Conservation (phyloP, 2,329 filamentous ascomycete species). For the Sphaceloma murrayae region DNA sequence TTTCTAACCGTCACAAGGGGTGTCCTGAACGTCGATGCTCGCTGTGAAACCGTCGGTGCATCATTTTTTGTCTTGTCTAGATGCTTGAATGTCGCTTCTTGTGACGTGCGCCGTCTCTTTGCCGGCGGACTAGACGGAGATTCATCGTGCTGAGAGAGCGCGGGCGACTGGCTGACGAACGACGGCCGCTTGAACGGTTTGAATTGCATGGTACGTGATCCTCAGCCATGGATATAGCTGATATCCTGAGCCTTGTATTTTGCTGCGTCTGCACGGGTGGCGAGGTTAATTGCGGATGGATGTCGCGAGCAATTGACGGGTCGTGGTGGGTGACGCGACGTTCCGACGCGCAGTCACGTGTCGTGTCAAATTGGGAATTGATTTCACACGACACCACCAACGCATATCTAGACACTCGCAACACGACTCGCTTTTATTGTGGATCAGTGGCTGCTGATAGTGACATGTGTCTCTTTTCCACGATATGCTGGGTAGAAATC, state of each 20-base stretch:
- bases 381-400: no score
- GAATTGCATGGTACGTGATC: conserved; percentile 8
- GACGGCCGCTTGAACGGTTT: conserved; percentile 14
- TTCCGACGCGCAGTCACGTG: conserved; percentile 7
- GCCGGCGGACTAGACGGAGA: background rate
- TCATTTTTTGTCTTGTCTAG: background rate
- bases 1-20: conserved; percentile 11
- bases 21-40: conserved; percentile 3
- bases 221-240: background rate
- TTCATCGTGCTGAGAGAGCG: background rate
- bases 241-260: no score
- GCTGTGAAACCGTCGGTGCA: background rate
- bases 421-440: no score
- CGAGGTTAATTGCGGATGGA: background rate
- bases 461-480: no score
- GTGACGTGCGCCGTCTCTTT: conserved; percentile 9
- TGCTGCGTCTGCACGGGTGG: no score
- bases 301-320: conserved; percentile 18
- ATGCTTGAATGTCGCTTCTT: background rate
- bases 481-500: no score
- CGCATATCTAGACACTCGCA: no score
- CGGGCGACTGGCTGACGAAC: conserved; percentile 4
- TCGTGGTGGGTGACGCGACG: background rate
- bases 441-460: no score
- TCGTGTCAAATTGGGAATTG: background rate